Conservation (phyloP, 345 rosid species). For the Bretschneidera sinensis region DNA sequence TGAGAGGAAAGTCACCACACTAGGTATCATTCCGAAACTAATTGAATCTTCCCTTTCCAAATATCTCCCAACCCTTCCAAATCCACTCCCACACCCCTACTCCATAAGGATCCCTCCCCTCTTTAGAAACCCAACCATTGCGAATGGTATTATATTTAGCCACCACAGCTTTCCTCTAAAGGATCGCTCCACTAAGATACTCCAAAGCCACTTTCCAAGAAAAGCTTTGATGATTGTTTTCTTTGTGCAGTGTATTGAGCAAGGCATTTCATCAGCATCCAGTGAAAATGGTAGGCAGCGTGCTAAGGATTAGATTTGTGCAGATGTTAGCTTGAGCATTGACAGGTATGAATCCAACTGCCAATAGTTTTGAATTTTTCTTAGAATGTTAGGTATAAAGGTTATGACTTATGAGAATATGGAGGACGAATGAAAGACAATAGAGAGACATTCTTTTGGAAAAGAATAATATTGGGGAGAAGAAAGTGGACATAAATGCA, state of each 20-base stretch:
- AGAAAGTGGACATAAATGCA: no score
- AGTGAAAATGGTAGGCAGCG: constrained; percentile 23
- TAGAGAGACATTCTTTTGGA: background rate
- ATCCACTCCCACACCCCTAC: background rate
- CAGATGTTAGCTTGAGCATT: constrained; percentile 14
- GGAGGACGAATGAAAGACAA: background rate
- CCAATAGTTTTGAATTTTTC: background rate
- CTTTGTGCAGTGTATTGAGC: constrained; percentile 66
- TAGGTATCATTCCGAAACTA: no score
- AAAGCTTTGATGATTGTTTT: no score
- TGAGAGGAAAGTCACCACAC: no score
- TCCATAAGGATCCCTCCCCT: background rate
- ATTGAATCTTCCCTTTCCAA: background rate
- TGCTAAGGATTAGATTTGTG: constrained; percentile 22
- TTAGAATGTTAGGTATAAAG: background rate
- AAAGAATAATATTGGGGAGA: no score
- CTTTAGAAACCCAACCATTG: background rate
- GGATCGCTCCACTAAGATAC: no score
- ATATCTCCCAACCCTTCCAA: background rate
- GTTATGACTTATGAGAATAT: background rate
- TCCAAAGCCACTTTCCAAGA: no score
- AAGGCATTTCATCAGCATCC: constrained; percentile 55
- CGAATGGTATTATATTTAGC: background rate
- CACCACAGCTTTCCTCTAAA: constrained; percentile 5
- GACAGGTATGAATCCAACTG: constrained; percentile 22